phyloP scores from a whole-genome alignment of 2,329 filamentous ascomycete genomes.

The Xylariales sp. region DNA sequence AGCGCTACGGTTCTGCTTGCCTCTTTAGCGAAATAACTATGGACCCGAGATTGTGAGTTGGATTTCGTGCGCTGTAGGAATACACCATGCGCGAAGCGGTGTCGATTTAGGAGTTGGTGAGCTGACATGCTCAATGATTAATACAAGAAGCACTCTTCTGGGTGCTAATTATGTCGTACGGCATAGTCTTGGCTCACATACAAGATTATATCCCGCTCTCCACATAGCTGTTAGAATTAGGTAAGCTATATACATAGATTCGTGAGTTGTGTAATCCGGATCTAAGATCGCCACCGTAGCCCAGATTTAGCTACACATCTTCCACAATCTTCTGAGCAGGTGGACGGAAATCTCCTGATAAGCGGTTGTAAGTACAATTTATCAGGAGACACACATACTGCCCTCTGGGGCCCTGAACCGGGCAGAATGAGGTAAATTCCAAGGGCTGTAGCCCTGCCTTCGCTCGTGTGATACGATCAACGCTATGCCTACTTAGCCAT shows the following conservation, averaged over 20 bases:
- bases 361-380: not conserved
- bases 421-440: not conserved
- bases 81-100: not conserved
- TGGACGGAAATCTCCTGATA: not conserved
- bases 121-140: slow-evolving; percentile 1
- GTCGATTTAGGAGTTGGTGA: slow-evolving; percentile 2
- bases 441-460: not conserved
- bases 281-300: not conserved
- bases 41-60: not conserved
- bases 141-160: not conserved
- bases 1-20: not conserved
- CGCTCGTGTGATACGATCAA: not conserved
- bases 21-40: not conserved
- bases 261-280: not conserved
- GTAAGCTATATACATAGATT: not conserved
- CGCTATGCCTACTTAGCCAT: not conserved
- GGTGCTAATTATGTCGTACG: slow-evolving; percentile 1
- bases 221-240: not conserved
- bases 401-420: not conserved
- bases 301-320: slow-evolving; percentile 8
- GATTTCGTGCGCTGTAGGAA: not conserved
- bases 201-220: not conserved
- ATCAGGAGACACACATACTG: not conserved
- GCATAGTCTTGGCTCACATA: not conserved
- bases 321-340: not conserved